Base-by-base conservation (phyloP, 2,329 filamentous ascomycete genomes). In the Xylaria sp. region DNA sequence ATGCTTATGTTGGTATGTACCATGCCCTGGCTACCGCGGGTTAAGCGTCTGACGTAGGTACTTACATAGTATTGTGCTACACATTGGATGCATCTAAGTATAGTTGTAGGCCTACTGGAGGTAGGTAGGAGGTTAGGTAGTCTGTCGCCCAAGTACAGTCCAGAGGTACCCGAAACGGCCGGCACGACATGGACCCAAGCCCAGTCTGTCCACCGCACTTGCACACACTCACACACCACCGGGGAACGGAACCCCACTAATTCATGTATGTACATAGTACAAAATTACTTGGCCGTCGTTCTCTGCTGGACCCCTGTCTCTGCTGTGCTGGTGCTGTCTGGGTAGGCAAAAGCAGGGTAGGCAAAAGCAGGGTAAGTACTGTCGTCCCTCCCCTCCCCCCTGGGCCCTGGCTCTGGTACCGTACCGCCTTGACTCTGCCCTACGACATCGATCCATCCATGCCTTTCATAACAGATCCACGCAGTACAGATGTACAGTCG, bases 341-440 rank as follows among this genome's bases (percentile, higher is more conserved):
- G n/a, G n/a, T n/a, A n/a, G n/a, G n/a, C n/a, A n/a, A n/a, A n/a
- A n/a, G n/a, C n/a, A n/a, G n/a, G n/a, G n/a, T n/a, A n/a, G n/a
- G n/a, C n/a, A n/a, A n/a, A n/a, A n/a, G n/a, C n/a, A n/a, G n/a
- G n/a, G 8, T 7, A 34, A 13, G 29, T 34, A 34, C 29, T 7
- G 11, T 4, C 3, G 29, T 34, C 4, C 29, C 29, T 3, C 9
- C 4, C 16, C 9, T 13, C 29, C 11, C 4, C 29, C 29, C n/a
- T n/a, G n/a, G n/a, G n/a, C 47, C 48, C 48, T 39, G 37, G 40
- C 18, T 29, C 34, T 50, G 34, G 52, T 54, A 52, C 47, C 29
- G 41, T 39, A 34, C 41, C 29, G 42, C 47, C 39, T 50, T 45
- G 44, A 46, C 41, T 59, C 57, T 57, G 57, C 57, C 57, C 57